Percentiles rank a stretch among this genome's conserved stretches.
phyloP scores from a whole-genome alignment of 257 asterid genomes.

The Solanum rostratum region DNA sequence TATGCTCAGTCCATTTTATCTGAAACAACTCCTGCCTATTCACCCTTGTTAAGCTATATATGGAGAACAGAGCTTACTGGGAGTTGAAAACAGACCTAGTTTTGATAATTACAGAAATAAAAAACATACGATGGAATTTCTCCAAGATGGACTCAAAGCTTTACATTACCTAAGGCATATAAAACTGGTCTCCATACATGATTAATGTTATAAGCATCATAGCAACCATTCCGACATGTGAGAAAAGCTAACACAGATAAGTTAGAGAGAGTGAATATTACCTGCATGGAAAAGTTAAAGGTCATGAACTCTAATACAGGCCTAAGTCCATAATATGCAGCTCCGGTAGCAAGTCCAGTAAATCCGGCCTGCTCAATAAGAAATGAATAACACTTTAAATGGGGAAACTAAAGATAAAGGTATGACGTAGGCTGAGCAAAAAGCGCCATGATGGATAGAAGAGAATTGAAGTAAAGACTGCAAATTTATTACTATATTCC shows the following conservation, averaged over 20 bases:
- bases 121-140: neutral
- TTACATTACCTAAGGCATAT: neutral
- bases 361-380: slow-evolving; percentile 64
- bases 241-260: neutral
- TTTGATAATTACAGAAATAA: neutral
- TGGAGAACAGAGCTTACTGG: neutral
- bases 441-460: neutral
- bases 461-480: neutral
- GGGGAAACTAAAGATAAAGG: neutral
- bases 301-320: slow-evolving; percentile 95
- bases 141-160: neutral
- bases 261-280: neutral
- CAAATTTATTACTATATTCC: neutral
- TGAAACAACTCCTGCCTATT: neutral
- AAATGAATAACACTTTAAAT: neutral
- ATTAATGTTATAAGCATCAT: neutral
- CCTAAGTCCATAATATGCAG: slow-evolving; percentile 83
- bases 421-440: neutral
- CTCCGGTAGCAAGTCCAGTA: slow-evolving; percentile 90
- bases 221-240: neutral
- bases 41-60: neutral
- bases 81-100: neutral
- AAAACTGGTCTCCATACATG: neutral
- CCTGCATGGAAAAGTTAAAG: slow-evolving; percentile 94
- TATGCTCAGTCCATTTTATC: neutral